Conservation (phyloP, 2,329 filamentous ascomycete species). For the Pseudogymnoascus sp. region DNA sequence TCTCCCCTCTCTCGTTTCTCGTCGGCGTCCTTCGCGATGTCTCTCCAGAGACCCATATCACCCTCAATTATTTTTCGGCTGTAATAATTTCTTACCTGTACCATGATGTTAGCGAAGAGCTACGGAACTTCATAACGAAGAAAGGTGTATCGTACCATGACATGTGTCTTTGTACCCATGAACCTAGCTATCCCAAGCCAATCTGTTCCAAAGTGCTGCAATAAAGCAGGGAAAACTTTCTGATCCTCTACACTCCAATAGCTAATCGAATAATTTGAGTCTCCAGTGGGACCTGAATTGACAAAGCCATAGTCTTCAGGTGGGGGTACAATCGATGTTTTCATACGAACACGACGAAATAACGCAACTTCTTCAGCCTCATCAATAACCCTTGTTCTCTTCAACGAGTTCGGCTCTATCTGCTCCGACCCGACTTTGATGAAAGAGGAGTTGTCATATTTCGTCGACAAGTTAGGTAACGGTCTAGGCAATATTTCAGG, state of each 20-base stretch:
- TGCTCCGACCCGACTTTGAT: not conserved
- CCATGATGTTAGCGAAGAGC: constrained; percentile 27
- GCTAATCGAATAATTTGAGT: constrained; percentile 34
- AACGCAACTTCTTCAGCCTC: constrained; percentile 5
- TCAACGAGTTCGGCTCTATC: not conserved
- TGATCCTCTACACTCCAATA: constrained; percentile 84
- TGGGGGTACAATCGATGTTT: not conserved
- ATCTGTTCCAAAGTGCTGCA: constrained; percentile 73
- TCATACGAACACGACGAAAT: constrained; percentile 12
- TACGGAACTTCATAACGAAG: constrained; percentile 25
- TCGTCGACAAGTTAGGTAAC: not conserved
- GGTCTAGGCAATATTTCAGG: not conserved
- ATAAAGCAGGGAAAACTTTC: constrained; percentile 64
- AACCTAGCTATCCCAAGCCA: constrained; percentile 66
- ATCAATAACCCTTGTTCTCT: not conserved
- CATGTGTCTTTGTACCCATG: constrained; percentile 75
- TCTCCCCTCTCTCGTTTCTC: constrained; percentile 47
- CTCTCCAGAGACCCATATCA: constrained; percentile 38
- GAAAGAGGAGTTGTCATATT: not conserved
- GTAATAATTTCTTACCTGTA: constrained; percentile 61
- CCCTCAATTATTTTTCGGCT: constrained; percentile 53
- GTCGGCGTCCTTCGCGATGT: constrained; percentile 52
- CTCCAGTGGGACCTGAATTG: too few relatives aligned
- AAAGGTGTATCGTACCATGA: constrained; percentile 54
- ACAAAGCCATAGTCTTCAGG: not conserved